Base-by-base conservation (phyloP, 1,284 basidiomycete species). In the Phaffia rhodozyma region DNA sequence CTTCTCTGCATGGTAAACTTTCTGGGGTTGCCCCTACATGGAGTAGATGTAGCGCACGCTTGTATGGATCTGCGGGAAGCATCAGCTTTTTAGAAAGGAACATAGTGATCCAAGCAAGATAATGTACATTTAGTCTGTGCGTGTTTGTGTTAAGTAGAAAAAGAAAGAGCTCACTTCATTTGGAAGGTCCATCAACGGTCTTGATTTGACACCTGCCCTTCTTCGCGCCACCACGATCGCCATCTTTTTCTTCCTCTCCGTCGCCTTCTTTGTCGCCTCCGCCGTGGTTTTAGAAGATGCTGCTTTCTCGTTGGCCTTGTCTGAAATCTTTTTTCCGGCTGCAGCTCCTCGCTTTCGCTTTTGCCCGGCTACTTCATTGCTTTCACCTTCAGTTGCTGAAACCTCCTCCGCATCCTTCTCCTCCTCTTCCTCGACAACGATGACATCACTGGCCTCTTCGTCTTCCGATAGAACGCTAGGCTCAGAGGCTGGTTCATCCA, bases 21-120 rank as follows among this genome's bases (percentile, higher is more conserved):
- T 94, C 90, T 0, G 96, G 94, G 5, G 94, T 85, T 55, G 90
- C 87, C 2, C 90, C 91, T 13, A 98, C 94, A 73, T 98, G 96
- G 55, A 98, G 75, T 7, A 91, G 82, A 70, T 91, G 85, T 83
- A 92, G 86, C 5, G 89, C 86, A 18, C 89, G 80, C 62, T 89
- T 74, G 82, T 87, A 92, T 1, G 89, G 85, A 69, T 94, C 87
- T 47, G 77, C 73, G 2, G 85, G 84, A 32, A 87, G 75, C 59
- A 79, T 76, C 60, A 76, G 61, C 23, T 61, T 54, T 16, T 72
- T n/a, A 71, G 21, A 71, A 65, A 29, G 68, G 65, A 3, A 61
- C 48, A 1, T 71, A 11, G 27, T 48, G 20, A 18, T 29, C 16
- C 27, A 25, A 32, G 13, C 18, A 18, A 49, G 32, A 56, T 4